These are phyloP conservation scores for Chlorella variabilis DNA, from an alignment of 163 green algal species.

Conservation along the genomic window DNA sequence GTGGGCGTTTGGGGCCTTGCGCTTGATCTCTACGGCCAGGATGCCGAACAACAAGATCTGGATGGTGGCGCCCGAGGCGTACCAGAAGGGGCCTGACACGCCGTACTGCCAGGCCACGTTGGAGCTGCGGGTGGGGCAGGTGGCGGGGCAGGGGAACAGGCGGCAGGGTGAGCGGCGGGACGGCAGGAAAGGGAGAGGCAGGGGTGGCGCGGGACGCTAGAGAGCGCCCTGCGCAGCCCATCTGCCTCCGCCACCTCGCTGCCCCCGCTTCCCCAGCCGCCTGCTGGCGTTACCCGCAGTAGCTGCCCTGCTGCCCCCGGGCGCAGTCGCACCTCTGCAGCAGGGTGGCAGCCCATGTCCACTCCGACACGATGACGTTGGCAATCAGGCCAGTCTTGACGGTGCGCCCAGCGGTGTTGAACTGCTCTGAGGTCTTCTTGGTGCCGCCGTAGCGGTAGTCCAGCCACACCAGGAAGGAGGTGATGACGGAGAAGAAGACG, in stretches of 20 bases:
- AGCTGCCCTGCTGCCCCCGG: too few species aligned
- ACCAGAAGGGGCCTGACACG: constrained; percentile 92
- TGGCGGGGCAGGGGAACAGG: neutral
- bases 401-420: constrained; percentile 82
- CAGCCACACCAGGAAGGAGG: constrained; percentile 18
- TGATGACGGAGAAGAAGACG: constrained; percentile 40
- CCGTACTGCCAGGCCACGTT: constrained; percentile 82
- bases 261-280: too few species aligned
- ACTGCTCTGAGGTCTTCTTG: constrained; percentile 77
- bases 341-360: constrained; percentile 88
- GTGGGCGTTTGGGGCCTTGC: constrained; percentile 55
- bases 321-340: constrained; percentile 71
- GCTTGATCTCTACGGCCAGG: constrained; percentile 94
- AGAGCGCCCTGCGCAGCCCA: too few species aligned
- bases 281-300: too few species aligned
- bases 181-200: too few species aligned
- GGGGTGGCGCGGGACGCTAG: too few species aligned
- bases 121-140: constrained; percentile 41
- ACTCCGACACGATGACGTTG: constrained; percentile 83
- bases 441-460: constrained; percentile 50
- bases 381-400: constrained; percentile 84
- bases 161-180: neutral
- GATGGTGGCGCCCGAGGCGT: constrained; percentile 90
- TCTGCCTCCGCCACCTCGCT: too few species aligned
- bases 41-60: constrained; percentile 96